Conservation (phyloP, 108 stramenopile genomes). For the Cylindrotheca closterium region DNA sequence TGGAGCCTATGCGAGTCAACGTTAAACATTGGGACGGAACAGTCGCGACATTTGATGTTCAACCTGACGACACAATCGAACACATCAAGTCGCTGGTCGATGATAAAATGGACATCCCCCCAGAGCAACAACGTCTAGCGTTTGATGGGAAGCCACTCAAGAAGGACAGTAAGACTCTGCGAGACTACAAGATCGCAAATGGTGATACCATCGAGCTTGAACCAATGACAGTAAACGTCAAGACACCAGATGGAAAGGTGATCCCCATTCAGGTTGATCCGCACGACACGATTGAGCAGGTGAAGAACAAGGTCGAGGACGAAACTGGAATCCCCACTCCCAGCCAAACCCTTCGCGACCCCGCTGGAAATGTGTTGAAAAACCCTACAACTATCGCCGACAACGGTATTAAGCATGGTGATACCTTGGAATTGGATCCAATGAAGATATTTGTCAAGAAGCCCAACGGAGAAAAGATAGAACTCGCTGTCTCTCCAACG, state of each 20-base stretch:
- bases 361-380: conserved; percentile 6
- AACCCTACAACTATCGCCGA: conserved; percentile 5
- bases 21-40: conserved; percentile 15
- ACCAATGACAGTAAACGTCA: conserved; percentile 4
- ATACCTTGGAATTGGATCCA: conserved; percentile 14
- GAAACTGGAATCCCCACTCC: conserved; percentile 4
- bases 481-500: conserved; percentile 11
- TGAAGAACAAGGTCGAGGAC: conserved; percentile 22
- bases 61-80: conserved; percentile 11
- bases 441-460: conserved; percentile 25
- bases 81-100: conserved; percentile 11
- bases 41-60: conserved; percentile 10
- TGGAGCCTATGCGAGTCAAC: conserved; percentile 29
- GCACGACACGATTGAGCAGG: not conserved
- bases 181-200: conserved; percentile 6
- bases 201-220: conserved; percentile 1
- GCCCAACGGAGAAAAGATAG: conserved; percentile 15
- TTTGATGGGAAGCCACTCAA: conserved; percentile 12
- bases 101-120: conserved; percentile 6
- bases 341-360: conserved; percentile 6
- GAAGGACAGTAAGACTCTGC: conserved; percentile 7
- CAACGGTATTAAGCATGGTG: conserved; percentile 18
- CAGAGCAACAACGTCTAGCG: conserved; percentile 9
- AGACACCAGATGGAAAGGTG: conserved; percentile 10
- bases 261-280: conserved; percentile 8